Evolutionary conservation across 164 flowering plant genomes (phyloP), one percentile per base, ranked within the genome.

Genomic region (Stephania japonica): DNA sequence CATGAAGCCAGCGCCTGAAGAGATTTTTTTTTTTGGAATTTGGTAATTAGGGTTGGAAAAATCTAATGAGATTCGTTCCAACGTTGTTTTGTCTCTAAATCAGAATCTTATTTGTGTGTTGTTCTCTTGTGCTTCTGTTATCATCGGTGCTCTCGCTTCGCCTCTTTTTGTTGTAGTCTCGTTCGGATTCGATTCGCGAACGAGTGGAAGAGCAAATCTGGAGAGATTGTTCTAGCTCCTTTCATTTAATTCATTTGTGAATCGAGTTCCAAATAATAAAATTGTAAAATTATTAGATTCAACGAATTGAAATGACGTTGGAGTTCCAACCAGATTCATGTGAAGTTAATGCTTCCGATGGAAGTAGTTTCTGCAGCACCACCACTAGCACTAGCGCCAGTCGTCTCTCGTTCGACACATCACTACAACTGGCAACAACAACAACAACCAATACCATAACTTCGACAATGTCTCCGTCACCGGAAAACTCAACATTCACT

Each of bases 351-450:
- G 78, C 83, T 27, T 85, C 83, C 82, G 75, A 86, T 32, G 38
- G 38, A 32, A 32, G 38, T 32, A 32, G 38, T 32, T 32, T 2
- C 38, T 32, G 38, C 38, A 32, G n/a, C n/a, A n/a, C n/a, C n/a
- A n/a, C n/a, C 74, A 87, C 91, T 76, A 82, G 81, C 80, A 83
- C 84, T 38, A 85, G 89, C 79, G 81, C 87, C 26, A 87, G 91
- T 85, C 85, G 90, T 18, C 61, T 82, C 64, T 89, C 91, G 14
- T 56, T 72, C 56, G 76, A 66, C 50, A 82, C 85, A 77, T 82
- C 64, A 43, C n/a, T n/a, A 21, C 44, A 25, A 5, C 21, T 73
- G 80, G 14, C 50, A 44, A 1, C 38, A 32, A 32, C 32, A 27
- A 27, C 38, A 44, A 13, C 50, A n/a, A n/a, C n/a, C n/a, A n/a